These are phyloP conservation scores for Stephania cephalantha DNA, from an alignment of 164 flowering plant species.

Conservation along the genomic window DNA sequence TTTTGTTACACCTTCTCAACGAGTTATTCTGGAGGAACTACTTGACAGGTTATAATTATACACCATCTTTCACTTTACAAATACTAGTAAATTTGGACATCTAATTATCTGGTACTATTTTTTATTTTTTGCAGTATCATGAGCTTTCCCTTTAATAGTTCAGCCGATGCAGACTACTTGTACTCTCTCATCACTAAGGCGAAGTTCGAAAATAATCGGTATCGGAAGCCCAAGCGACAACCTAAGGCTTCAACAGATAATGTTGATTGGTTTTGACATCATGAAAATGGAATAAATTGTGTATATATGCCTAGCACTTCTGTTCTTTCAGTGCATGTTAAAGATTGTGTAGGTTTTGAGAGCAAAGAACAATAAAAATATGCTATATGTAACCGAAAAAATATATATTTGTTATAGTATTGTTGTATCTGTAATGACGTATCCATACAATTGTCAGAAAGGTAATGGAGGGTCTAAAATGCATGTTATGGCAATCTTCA, in stretches of 20 bases:
- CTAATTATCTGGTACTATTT: not conserved
- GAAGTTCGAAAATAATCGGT: slow-evolving; percentile 74
- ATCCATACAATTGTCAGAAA: no score
- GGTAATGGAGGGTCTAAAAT: no score
- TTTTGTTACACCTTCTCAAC: slow-evolving; percentile 87
- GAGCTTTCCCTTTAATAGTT: slow-evolving; percentile 41
- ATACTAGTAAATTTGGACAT: not conserved
- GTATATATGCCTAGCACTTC: not conserved
- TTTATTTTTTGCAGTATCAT: slow-evolving; percentile 39
- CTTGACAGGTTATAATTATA: slow-evolving; percentile 48
- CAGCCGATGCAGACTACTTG: slow-evolving; percentile 70
- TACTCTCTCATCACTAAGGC: slow-evolving; percentile 79
- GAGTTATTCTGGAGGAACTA: slow-evolving; percentile 78
- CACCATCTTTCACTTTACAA: not conserved
- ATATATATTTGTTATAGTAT: no score
- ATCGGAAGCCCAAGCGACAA: slow-evolving; percentile 63
- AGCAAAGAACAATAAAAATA: no score
- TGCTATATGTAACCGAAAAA: no score
- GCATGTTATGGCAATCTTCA: no score
- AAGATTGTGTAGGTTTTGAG: no score
- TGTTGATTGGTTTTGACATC: slow-evolving; percentile 57
- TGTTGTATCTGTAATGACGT: no score
- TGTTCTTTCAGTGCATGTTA: no score
- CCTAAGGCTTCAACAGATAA: slow-evolving; percentile 47
- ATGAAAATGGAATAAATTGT: not conserved